Base-by-base conservation (phyloP, 768 basidiomycete genomes). In the Hemileccinum impolitum region DNA sequence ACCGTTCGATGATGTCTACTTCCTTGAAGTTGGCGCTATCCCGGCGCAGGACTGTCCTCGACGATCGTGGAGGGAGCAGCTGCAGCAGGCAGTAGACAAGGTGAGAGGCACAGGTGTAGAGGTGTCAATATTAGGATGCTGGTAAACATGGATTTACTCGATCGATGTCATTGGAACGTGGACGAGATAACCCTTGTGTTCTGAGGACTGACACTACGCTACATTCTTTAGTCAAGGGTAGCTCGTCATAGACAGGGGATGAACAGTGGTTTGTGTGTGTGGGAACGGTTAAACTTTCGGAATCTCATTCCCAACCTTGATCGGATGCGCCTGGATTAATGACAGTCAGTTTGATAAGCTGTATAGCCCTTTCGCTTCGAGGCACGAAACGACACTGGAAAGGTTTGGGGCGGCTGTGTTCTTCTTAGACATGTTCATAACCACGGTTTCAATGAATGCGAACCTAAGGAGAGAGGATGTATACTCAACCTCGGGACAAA, bases 1-100 rank as follows among this genome's bases (percentile, higher is more conserved):
- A 17, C 79, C 77, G 4, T 86, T 87, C 58, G 70, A 75, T 25
- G 74, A 78, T 61, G 67, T 79, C 23, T 89, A 90, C 60, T 82
- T 89, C 50, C 62, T 85, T 11, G 88, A 90, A 65, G 67, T 87
- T 14, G 43, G 54, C 7, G 32, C 50, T 26, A 34, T 25, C 10
- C 31, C 40, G 4, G 47, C 39, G 19, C 38, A 52, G 26, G 32
- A 28, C 15, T 32, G 9, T 15, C 42, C 45, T 0, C 39, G 41
- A 30, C 40, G 35, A 21, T 21, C 58, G 5, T 75, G 76, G 75
- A 53, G 55, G 31, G 51, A 53, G 43, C 61, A 66, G 17, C 55
- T 81, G 18, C 65, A 70, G 25, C 57, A 60, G 31, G 70, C 66
- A 18, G 60, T 75, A 7, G 54, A 66, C 26, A 67, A 68, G 28